These are phyloP conservation scores for Teratosphaeria gauchensis DNA, from an alignment of 2,329 filamentous ascomycete species.

Conservation along the genomic window DNA sequence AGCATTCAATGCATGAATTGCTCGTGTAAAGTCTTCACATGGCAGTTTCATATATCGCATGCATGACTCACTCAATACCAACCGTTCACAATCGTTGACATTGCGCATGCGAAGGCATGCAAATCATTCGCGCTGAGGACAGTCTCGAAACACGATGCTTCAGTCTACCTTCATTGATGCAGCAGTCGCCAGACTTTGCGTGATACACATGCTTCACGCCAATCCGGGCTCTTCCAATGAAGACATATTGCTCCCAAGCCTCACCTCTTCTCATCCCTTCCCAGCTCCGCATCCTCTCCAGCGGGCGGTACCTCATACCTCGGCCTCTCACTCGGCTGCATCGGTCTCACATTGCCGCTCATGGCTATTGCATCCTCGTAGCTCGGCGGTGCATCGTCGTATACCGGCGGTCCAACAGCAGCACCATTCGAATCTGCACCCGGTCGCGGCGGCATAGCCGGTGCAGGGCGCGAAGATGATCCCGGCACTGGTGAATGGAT, in stretches of 20 bases:
- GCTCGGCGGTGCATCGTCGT: conserved; percentile 70
- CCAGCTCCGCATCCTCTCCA: conserved; percentile 20
- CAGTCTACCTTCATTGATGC: neutral
- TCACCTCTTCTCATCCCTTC: conserved; percentile 24
- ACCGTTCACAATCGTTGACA: neutral
- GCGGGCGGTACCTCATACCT: conserved; percentile 45
- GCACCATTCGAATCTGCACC: neutral
- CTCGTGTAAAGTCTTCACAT: neutral
- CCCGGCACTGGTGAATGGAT: conserved; percentile 7
- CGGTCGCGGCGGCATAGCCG: conserved; percentile 7
- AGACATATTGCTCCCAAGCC: conserved; percentile 5
- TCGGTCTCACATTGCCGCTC: conserved; percentile 52
- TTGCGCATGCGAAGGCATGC: neutral
- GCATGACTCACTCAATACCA: neutral
- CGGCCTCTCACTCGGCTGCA: conserved; percentile 56
- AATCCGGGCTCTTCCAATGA: neutral
- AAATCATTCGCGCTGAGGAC: neutral
- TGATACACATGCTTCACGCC: neutral
- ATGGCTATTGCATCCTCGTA: conserved; percentile 90
- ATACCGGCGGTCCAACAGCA: conserved; percentile 6
- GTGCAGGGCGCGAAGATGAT: neutral
- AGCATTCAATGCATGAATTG: neutral
- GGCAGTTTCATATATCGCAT: neutral
- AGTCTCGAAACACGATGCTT: neutral
- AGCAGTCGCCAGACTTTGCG: neutral